Evolutionary conservation across 2,329 filamentous ascomycete genomes (phyloP).

Genomic region (Cytospora leucostoma): DNA sequence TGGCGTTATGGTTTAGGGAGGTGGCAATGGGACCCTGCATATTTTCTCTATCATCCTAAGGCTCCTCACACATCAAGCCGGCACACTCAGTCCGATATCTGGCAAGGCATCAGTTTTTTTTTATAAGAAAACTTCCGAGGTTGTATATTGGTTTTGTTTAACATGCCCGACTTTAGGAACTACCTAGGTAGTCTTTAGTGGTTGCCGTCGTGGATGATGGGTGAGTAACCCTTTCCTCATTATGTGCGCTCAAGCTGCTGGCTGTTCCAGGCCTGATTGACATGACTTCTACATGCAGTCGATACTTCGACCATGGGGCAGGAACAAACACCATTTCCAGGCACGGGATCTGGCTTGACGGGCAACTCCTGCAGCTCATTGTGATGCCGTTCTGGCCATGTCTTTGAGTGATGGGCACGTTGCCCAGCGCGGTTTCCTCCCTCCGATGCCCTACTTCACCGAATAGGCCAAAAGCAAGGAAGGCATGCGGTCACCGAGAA

Average conservation of each 20-base stretch:
- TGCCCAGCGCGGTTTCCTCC: background rate
- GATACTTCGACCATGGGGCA: background rate
- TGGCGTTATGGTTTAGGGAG: constrained; percentile 5
- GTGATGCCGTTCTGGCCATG: background rate
- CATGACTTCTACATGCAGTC: background rate
- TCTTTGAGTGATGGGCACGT: background rate
- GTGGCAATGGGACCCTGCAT: background rate
- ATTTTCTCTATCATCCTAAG: background rate
- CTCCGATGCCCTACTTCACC: background rate
- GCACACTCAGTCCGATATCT: background rate
- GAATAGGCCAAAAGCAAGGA: background rate
- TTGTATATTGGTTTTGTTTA: too few relatives aligned
- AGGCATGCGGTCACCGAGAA: background rate
- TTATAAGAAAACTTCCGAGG: too few relatives aligned
- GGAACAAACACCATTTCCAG: too few relatives aligned
- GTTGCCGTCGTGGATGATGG: background rate
- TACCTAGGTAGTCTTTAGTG: background rate
- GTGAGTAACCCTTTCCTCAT: background rate
- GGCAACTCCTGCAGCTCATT: too few relatives aligned
- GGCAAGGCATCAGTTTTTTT: background rate
- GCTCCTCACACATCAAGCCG: background rate
- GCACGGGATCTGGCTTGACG: too few relatives aligned
- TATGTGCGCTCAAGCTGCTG: background rate
- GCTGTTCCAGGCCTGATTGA: background rate
- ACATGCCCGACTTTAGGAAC: background rate